These are phyloP conservation scores for Conoideocrella luteorostrata DNA, from an alignment of 2,329 filamentous ascomycete species.

Conservation along the genomic window DNA sequence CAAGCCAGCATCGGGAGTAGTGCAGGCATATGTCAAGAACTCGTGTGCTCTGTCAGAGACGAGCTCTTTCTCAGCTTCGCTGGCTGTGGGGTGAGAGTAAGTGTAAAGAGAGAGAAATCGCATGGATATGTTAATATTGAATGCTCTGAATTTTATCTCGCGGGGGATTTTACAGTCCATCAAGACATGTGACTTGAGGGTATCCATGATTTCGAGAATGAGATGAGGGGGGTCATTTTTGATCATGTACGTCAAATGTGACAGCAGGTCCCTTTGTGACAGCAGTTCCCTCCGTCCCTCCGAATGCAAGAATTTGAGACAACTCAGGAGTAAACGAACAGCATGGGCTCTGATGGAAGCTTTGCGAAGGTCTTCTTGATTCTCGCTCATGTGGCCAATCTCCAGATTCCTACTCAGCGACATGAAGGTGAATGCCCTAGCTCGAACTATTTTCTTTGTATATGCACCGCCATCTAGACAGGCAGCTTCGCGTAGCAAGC, in stretches of 20 bases:
- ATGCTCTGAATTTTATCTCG: constrained; percentile 65
- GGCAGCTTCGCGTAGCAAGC: constrained; percentile 79
- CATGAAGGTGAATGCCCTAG: constrained; percentile 72
- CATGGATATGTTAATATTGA: constrained; percentile 68
- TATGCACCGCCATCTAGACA: constrained; percentile 78
- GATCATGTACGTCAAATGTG: constrained; percentile 72
- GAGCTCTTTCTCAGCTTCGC: constrained; percentile 35
- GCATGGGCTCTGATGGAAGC: constrained; percentile 80
- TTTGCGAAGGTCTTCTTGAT: constrained; percentile 56
- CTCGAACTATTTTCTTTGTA: constrained; percentile 70
- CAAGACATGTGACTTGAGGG: constrained; percentile 64
- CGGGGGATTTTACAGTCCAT: constrained; percentile 68
- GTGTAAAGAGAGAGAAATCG: constrained; percentile 67
- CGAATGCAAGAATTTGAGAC: constrained; percentile 70
- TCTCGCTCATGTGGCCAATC: constrained; percentile 53
- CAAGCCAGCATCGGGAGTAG: constrained; percentile 64
- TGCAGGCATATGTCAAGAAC: constrained; percentile 71
- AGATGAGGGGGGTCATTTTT: constrained; percentile 71
- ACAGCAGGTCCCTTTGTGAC: constrained; percentile 72
- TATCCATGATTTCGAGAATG: constrained; percentile 66
- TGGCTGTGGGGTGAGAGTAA: constrained; percentile 41
- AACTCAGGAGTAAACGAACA: constrained; percentile 71
- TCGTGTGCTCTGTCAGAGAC: constrained; percentile 67
- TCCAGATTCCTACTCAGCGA: constrained; percentile 75
- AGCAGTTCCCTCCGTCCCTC: constrained; percentile 78